Evolutionary conservation across 495 filamentous ascomycete species (phyloP), one percentile per base, ranked within the genome.

Genomic region (Aspergillus homomorphus): DNA sequence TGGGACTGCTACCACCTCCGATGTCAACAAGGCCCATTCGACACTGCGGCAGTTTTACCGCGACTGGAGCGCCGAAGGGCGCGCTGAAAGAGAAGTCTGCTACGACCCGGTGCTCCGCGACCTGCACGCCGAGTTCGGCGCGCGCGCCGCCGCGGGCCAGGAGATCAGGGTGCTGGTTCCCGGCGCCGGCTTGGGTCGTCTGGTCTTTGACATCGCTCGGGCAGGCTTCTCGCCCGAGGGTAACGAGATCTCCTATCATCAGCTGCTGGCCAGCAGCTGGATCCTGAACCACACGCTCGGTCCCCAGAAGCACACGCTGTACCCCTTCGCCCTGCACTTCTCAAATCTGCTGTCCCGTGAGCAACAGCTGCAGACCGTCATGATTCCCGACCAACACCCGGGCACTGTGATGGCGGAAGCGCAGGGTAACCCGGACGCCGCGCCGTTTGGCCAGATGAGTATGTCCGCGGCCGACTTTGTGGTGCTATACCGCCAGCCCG

Each of bases 171-270:
- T 98, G 10, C 77, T 98, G 6, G 86, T 98, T 22, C 91, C 95
- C 2, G 94, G 95, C 4, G 93, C 92, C 4, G 94, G 94, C 1
- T 75, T 98, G 24, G 92, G 91, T 14, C 84, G 94, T 4, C 73
- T 97, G 9, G 89, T 96, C 4, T 91, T 93, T 63, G 94, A 98
- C 14, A 75, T 97, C 48, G 90, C 86, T 64, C 73, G 73, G n/a
- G 79, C 76, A 5, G 94, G 94, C 15, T 96, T 84, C 72, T 69
- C 79, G 0, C 81, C 84, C 1, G 91, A 98, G 68, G 94, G 95
- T 14, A 98, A 98, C 61, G 94, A 98, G 75, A 92, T 98, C 60
- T 95, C 90, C 16, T 96, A 93, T 63, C 94, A 98, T 69, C 89
- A 93, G 65, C 80, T 97, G 12, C 73, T 98, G 56, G 92, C 91